Evolutionary conservation across 441 rosid species (phyloP), one percentile per base, ranked within the genome.

Genomic region (Populus trichocarpa): DNA sequence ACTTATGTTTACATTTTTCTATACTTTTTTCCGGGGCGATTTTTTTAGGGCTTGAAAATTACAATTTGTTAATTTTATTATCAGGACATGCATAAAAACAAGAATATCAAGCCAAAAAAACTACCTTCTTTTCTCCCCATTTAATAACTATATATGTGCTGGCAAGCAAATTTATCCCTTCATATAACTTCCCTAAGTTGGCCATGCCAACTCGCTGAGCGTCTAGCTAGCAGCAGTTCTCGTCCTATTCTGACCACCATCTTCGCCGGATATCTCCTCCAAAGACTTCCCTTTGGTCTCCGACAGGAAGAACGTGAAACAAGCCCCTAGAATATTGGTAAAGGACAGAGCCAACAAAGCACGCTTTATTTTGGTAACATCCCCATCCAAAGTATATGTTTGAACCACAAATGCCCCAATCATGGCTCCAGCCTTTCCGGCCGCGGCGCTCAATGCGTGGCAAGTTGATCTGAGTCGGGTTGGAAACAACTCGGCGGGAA

Each of bases 251-350:
- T 28, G 23, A 23, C 61, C 70, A 20, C 81, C 86, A 50, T 86
- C 92, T 69, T 89, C 92, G 0, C 92, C 90, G 0, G 90, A 89
- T 5, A 87, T 89, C 75, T 86, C 89, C 77, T 86, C 92, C 78
- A 89, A 71, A 1, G 92, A 87, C 73, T 75, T 81, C 5, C 90
- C 88, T 75, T 77, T 87, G 38, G 90, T 84, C 85, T 89, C 89
- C 4, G 80, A 46, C 36, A 87, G 61, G 78, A 89, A 42, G 82
- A 89, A 89, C 0, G 90, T 84, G 84, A 76, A 84, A 59, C 83
- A 79, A 78, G 83, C 85, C 25, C 92, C 92, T 8, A 89, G 75
- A 86, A 87, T 78, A 72, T 83, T 89, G 0, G 89, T 87, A 20
- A 89, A 86, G 8, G 92, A 84, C 71, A 89, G 69, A 50, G 81